phyloP scores from a whole-genome alignment of 176 grass and related monocot genomes.

The Tuctoria greenei region DNA sequence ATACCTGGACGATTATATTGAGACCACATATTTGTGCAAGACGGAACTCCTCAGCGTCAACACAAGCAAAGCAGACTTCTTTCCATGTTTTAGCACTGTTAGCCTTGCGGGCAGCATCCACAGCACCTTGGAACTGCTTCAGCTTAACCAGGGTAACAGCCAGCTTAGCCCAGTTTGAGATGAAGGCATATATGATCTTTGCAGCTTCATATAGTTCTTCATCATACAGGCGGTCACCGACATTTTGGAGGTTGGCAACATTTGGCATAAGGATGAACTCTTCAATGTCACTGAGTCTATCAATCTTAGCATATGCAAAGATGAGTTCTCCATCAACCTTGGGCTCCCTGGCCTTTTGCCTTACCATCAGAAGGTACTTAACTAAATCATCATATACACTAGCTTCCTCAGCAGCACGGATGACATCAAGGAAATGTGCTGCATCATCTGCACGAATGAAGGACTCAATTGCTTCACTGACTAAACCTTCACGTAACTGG shows the following conservation, averaged over 20 bases:
- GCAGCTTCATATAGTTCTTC: constrained; percentile 95
- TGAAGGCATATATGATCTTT: constrained; percentile 96
- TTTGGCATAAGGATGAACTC: constrained; percentile 98
- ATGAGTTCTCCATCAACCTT: constrained; percentile 89
- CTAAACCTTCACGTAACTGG: constrained; percentile 83
- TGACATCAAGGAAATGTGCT: constrained; percentile 86
- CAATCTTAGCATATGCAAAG: constrained; percentile 96
- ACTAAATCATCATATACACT: constrained; percentile 83
- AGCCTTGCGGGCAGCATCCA: constrained; percentile 95
- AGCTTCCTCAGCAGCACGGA: constrained; percentile 74
- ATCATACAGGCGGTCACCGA: constrained; percentile 87
- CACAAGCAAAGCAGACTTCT: constrained; percentile 97
- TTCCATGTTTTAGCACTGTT: constrained; percentile 97
- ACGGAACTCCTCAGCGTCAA: constrained; percentile 93
- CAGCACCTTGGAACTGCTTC: constrained; percentile 96
- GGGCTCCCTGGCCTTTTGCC: constrained; percentile 76
- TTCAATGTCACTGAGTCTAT: constrained; percentile 83
- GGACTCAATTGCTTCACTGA: constrained; percentile 93
- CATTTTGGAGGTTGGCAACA: constrained; percentile 96
- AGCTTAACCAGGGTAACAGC: constrained; percentile 86
- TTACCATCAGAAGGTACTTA: constrained; percentile 85
- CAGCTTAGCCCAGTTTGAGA: constrained; percentile 97
- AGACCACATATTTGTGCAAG: constrained; percentile 94
- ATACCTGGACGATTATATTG: constrained; percentile 92
- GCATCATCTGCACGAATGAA: constrained; percentile 94